These are phyloP conservation scores for Vachellia pachyceras DNA, from an alignment of 306 rosid genomes.

Conservation along the genomic window DNA sequence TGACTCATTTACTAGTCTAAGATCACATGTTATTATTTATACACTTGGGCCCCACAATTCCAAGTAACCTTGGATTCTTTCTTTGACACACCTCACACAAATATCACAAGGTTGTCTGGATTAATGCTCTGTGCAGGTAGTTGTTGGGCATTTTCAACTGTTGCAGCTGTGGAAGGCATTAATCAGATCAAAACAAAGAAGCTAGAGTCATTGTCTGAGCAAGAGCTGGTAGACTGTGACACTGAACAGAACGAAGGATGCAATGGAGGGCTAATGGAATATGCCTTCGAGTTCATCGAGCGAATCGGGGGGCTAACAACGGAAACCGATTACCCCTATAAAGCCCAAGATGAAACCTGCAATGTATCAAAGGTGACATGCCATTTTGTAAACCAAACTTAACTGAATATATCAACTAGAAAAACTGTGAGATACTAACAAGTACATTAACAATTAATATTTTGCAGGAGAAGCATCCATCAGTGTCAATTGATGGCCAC, in stretches of 20 bases:
- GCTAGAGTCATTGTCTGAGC: slow-evolving; percentile 56
- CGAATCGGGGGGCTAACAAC: slow-evolving; percentile 57
- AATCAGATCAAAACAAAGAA: slow-evolving; percentile 56
- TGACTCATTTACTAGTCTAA: too few species aligned
- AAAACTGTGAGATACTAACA: not conserved
- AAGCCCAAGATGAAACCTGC: slow-evolving; percentile 49
- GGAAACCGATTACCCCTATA: slow-evolving; percentile 56
- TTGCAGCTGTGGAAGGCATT: slow-evolving; percentile 64
- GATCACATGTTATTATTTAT: too few species aligned
- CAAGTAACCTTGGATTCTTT: too few species aligned
- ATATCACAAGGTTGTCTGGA: too few species aligned
- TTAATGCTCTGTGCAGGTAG: slow-evolving; percentile 46
- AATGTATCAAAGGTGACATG: slow-evolving; percentile 48
- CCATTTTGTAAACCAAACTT: not conserved
- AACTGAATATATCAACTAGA: not conserved
- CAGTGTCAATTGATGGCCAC: slow-evolving; percentile 64
- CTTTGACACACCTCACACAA: too few species aligned
- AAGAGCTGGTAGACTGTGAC: slow-evolving; percentile 62
- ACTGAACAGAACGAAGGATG: slow-evolving; percentile 51
- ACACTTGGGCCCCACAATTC: too few species aligned
- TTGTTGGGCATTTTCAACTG: slow-evolving; percentile 66
- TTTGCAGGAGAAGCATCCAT: slow-evolving; percentile 44
- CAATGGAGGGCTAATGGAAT: slow-evolving; percentile 62
- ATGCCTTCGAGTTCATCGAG: slow-evolving; percentile 59
- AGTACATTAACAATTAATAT: not conserved